Evolutionary conservation across 345 rosid species (phyloP).

Genomic region (Acer yangbiense): DNA sequence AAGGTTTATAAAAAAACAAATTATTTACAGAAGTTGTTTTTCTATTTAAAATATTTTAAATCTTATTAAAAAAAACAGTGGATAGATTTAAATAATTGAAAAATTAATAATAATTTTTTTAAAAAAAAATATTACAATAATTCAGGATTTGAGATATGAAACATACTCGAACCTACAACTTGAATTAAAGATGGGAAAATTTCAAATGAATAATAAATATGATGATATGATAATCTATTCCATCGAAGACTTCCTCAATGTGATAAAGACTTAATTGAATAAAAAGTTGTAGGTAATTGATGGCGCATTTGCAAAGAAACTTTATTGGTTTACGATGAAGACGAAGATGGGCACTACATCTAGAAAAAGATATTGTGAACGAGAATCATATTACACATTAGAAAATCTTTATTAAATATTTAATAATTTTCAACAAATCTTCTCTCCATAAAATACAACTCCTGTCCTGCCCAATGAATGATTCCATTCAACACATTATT

Average conservation of each 20-base stretch:
- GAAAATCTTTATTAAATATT: not conserved
- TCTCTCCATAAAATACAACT: not conserved
- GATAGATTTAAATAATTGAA: too few species aligned
- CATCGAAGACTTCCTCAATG: not conserved
- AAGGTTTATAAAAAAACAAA: too few species aligned
- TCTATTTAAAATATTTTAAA: too few species aligned
- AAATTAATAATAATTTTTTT: too few species aligned
- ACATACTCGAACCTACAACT: too few species aligned
- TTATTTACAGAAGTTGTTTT: too few species aligned
- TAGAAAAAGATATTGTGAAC: not conserved
- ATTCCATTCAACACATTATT: not conserved
- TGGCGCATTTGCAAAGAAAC: slow-evolving; percentile 19
- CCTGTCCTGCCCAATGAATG: not conserved
- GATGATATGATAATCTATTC: too few species aligned
- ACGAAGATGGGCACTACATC: not conserved
- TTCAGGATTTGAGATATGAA: too few species aligned
- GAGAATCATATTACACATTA: slow-evolving; percentile 7
- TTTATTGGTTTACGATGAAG: not conserved
- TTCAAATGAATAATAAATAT: too few species aligned
- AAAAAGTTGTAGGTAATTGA: slow-evolving; percentile 14
- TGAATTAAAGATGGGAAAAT: too few species aligned
- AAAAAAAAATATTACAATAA: too few species aligned
- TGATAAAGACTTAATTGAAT: not conserved
- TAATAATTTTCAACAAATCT: not conserved
- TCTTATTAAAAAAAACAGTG: too few species aligned